Evolutionary conservation across 257 asterid species (phyloP).

Genomic region (Salvia splendens): DNA sequence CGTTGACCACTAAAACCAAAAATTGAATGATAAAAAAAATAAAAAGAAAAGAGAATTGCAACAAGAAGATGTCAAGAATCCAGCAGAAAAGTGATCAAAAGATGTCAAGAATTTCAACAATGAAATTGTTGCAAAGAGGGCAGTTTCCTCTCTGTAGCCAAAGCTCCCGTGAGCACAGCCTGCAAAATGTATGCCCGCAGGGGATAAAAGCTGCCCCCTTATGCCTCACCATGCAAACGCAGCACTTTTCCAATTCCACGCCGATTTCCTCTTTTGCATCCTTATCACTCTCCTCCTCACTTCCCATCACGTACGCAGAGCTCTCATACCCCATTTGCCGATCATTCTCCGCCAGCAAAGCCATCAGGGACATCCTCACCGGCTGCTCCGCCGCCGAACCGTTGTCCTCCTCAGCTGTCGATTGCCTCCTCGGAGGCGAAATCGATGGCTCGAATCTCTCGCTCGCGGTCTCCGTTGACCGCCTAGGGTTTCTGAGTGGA

Average conservation of each 20-base stretch:
- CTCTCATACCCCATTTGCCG: constrained; percentile 60
- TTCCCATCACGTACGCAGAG: constrained; percentile 42
- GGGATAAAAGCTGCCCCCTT: constrained; percentile 79
- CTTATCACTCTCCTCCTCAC: constrained; percentile 38
- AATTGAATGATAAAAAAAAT: background rate
- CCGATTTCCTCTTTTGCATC: constrained; percentile 9
- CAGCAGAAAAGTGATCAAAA: constrained; percentile 42
- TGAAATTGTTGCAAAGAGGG: constrained; percentile 86
- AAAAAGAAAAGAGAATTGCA: too few relatives aligned
- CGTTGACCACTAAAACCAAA: constrained; percentile 16
- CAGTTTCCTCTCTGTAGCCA: constrained; percentile 83
- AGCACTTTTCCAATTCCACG: constrained; percentile 43
- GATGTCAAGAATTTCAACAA: constrained; percentile 83
- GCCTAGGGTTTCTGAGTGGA: constrained; percentile 38
- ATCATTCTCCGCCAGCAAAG: constrained; percentile 71
- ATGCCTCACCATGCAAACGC: constrained; percentile 84
- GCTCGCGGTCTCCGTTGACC: constrained; percentile 31
- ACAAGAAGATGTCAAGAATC: background rate
- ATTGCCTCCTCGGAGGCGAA: constrained; percentile 31
- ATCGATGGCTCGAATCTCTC: constrained; percentile 32
- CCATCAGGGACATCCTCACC: constrained; percentile 71
- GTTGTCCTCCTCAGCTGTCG: constrained; percentile 8
- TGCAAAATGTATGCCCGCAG: constrained; percentile 92
- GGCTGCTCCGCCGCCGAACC: constrained; percentile 9
- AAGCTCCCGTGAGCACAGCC: constrained; percentile 82